These are phyloP conservation scores for Pleurotus citrinopileatus DNA, from an alignment of 768 basidiomycete species.

Conservation along the genomic window DNA sequence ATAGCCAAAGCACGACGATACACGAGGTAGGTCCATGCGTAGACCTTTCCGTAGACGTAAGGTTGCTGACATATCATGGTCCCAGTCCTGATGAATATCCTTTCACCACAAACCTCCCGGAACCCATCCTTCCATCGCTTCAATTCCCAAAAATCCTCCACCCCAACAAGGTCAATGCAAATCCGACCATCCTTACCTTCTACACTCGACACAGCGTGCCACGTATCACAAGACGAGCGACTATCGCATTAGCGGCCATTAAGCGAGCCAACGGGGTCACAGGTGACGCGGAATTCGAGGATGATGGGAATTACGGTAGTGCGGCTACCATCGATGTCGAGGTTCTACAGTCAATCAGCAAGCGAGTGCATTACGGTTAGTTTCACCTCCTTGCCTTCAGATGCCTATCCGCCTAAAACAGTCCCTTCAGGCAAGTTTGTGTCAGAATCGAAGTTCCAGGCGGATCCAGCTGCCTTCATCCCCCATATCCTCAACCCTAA, in stretches of 20 bases:
- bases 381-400: constrained; percentile 5
- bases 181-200: constrained; percentile 82
- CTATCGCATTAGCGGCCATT: constrained; percentile 56
- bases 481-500: constrained; percentile 87
- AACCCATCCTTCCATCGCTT: constrained; percentile 74
- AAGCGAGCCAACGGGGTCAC: constrained; percentile 67
- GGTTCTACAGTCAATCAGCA: constrained; percentile 95
- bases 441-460: constrained; percentile 94
- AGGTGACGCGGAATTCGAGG: constrained; percentile 72
- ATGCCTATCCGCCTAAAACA: background rate
- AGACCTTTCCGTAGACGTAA: background rate
- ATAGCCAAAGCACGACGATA: constrained; percentile 92
- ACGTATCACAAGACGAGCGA: constrained; percentile 76
- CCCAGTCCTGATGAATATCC: constrained; percentile 96
- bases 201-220: constrained; percentile 89
- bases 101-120: constrained; percentile 79
- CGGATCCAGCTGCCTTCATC: constrained; percentile 82
- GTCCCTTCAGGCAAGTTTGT: constrained; percentile 89
- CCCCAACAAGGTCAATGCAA: constrained; percentile 82
- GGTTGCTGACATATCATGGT: constrained; percentile 1
- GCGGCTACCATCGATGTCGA: constrained; percentile 94
- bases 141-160: constrained; percentile 75
- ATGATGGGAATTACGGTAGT: constrained; percentile 98
- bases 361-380: constrained; percentile 96
- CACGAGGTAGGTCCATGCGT: constrained; percentile 61